Conservation (phyloP, 352 stramenopile genomes). For the Globisporangium viniferum region DNA sequence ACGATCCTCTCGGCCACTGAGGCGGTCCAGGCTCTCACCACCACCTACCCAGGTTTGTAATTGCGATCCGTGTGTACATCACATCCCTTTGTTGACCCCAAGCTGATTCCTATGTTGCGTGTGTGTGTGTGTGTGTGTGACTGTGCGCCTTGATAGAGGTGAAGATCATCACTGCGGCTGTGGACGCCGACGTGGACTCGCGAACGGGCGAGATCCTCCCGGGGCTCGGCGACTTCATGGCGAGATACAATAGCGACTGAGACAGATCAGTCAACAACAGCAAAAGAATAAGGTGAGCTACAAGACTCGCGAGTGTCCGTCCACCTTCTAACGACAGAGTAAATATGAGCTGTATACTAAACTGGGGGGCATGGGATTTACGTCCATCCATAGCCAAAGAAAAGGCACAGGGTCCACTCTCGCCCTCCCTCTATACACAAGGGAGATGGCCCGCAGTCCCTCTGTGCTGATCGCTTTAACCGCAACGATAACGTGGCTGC, state of each 20-base stretch:
- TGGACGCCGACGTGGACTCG: conserved; percentile 28
- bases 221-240: conserved; percentile 43
- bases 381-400: not conserved
- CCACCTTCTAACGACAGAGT: not conserved
- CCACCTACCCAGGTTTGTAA: conserved; percentile 34
- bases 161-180: conserved; percentile 33
- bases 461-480: not conserved
- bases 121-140: not conserved
- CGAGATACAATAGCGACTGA: conserved; percentile 35
- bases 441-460: not conserved
- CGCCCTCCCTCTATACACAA: not conserved
- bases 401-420: too few species aligned
- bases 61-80: not conserved
- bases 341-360: conserved; percentile 2
- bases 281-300: not conserved
- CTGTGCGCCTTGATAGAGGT: conserved; percentile 18
- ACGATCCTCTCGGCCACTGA: conserved; percentile 28
- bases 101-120: not conserved
- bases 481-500: not conserved
- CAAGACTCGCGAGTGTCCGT: not conserved
- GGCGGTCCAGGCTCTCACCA: conserved; percentile 28
- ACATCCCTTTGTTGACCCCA: too few species aligned
- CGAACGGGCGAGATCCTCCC: conserved; percentile 24
- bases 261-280: not conserved
- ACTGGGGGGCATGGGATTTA: not conserved